These are phyloP conservation scores for Trapa incisa DNA, from an alignment of 345 rosid genomes.

Conservation along the genomic window DNA sequence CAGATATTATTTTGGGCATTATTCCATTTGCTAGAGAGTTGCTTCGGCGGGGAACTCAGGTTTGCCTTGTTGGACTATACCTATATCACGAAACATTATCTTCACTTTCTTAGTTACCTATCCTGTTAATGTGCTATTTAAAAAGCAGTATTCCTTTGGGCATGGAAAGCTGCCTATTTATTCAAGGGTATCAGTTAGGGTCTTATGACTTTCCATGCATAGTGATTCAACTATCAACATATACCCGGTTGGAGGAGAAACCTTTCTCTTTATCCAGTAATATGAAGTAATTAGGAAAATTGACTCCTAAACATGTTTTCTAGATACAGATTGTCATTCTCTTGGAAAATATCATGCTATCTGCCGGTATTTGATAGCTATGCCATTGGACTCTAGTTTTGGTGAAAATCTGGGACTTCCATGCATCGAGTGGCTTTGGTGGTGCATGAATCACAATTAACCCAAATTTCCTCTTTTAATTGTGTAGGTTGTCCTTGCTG, in stretches of 20 bases:
- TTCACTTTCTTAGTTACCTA: background rate
- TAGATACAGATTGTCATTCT: background rate
- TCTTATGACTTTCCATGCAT: background rate
- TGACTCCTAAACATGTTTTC: background rate
- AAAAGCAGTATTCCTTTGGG: background rate
- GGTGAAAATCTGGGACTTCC: background rate
- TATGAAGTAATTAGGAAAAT: background rate
- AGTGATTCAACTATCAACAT: background rate
- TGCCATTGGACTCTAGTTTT: background rate
- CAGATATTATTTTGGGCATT: conserved; percentile 90
- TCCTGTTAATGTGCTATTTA: background rate
- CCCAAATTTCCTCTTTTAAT: background rate
- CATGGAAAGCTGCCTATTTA: background rate
- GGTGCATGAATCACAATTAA: background rate
- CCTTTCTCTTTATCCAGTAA: background rate
- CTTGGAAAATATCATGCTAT: background rate
- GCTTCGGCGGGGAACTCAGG: conserved; percentile 81
- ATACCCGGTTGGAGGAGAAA: background rate
- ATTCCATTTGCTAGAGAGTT: conserved; percentile 91
- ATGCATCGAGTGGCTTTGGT: background rate
- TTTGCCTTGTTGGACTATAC: conserved; percentile 11
- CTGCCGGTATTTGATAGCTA: background rate
- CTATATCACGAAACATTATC: background rate
- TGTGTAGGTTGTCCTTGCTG: conserved; percentile 85
- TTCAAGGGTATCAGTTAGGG: background rate